These are phyloP conservation scores for Phalaenopsis hybrid DNA, from an alignment of 116 monocot species.

Conservation along the genomic window DNA sequence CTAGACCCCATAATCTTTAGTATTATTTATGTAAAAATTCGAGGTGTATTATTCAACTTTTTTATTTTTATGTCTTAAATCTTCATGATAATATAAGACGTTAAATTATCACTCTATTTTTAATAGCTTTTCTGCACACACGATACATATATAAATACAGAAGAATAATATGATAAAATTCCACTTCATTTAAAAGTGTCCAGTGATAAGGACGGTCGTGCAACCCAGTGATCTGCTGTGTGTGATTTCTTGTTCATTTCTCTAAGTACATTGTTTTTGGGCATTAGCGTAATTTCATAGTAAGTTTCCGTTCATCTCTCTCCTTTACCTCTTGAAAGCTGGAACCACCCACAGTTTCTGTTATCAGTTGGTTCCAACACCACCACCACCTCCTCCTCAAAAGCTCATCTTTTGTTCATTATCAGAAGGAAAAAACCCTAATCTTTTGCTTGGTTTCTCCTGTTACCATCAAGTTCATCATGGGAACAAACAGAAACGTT, in stretches of 20 bases:
- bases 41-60: too few species aligned
- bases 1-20: too few species aligned
- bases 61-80: too few species aligned
- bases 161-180: too few species aligned
- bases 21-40: too few species aligned
- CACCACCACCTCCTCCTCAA: background rate
- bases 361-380: background rate
- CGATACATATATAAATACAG: too few species aligned
- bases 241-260: background rate
- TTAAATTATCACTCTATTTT: too few species aligned
- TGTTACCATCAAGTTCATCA: background rate
- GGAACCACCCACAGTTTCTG: conserved; percentile 2
- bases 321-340: background rate
- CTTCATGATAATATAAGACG: too few species aligned
- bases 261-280: background rate
- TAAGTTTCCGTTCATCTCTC: background rate
- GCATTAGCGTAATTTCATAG: conserved; percentile 1
- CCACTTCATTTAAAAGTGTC: too few species aligned
- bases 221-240: background rate
- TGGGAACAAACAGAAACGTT: background rate
- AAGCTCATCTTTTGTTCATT: background rate
- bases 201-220: background rate
- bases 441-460: background rate
- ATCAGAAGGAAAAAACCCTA: background rate
- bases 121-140: too few species aligned